Evolutionary conservation across 1,139 yeast genomes (phyloP).

Genomic region (Tardiomyces blankii): DNA sequence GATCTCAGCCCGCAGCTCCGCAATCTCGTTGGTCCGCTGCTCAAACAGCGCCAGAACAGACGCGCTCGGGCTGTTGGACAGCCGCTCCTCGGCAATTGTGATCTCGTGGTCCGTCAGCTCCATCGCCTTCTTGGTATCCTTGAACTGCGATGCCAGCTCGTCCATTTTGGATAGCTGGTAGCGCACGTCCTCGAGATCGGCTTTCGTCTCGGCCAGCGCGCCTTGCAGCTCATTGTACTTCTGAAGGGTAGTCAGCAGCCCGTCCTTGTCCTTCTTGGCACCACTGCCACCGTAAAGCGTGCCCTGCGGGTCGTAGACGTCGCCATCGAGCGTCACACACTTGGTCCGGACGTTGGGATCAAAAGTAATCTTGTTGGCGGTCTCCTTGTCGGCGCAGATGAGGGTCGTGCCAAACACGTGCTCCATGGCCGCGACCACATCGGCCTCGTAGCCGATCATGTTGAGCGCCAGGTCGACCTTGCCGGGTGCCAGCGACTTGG

Average conservation of each 20-base stretch:
- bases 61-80: constrained; percentile 52
- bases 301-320: constrained; percentile 92
- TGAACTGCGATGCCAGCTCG: constrained; percentile 40
- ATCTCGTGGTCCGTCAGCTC: constrained; percentile 61
- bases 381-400: constrained; percentile 74
- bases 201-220: constrained; percentile 30
- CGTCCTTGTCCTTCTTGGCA: constrained; percentile 30
- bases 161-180: constrained; percentile 37
- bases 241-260: constrained; percentile 57
- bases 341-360: constrained; percentile 70
- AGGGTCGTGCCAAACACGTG: constrained; percentile 84
- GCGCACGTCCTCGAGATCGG: constrained; percentile 33
- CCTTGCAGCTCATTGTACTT: constrained; percentile 45
- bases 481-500: constrained; percentile 54
- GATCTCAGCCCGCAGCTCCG: constrained; percentile 14
- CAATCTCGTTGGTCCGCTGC: constrained; percentile 5
- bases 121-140: constrained; percentile 50
- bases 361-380: constrained; percentile 82
- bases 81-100: constrained; percentile 46
- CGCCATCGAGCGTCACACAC: constrained; percentile 92
- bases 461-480: constrained; percentile 83
- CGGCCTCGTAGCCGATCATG: constrained; percentile 61
- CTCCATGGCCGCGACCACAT: constrained; percentile 74
- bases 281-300: constrained; percentile 90
- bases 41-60: constrained; percentile 17